Evolutionary conservation across 2,329 filamentous ascomycete species (phyloP), one percentile per base, ranked within the genome.

Genomic region (Davidsoniella eucalypti): DNA sequence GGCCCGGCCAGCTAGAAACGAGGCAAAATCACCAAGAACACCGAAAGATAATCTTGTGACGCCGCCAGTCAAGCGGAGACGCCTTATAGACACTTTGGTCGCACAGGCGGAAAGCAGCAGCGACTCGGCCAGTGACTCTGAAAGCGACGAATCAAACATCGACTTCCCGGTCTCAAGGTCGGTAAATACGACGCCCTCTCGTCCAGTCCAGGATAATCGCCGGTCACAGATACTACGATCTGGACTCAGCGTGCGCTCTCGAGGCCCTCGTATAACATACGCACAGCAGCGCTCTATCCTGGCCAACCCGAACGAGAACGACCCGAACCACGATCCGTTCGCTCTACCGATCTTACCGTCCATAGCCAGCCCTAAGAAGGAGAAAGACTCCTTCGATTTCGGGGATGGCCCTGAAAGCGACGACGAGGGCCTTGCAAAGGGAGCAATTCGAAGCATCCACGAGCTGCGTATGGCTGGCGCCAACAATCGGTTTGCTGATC

Each of bases 381-480:
- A 50, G 12, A 50, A 50, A n/a, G 52, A 53, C 17, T 51, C 52
- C 5, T 54, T 51, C n/a, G 52, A 54, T 23, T 51, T 51, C 23
- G 49, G 37, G 21, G 52, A 51, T 39, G 52, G 45, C 7, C 49
- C 41, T 1, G 70, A 71, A 4, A 60, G 61, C 12, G 65, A 68
- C 1, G 64, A 67, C 18, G 66, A 67, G 14, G 57, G 64, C 2
- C 61, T 60, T 10, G 64, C 65, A 17, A 69, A 67, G 43, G 68
- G 70, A 16, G 71, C 72, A 25, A 76, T 82, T 44, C 70, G 72
- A 52, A 79, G 75, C 55, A 73, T 82, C 16, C 78, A 83, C 58
- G 79, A 82, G 58, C 63, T 83, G 40, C 70, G 77, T 47, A 75
- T 80, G 53, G 77, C 78, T 4, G 79, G 79, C 14, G 78, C 76